Base-by-base conservation (phyloP, 2,329 filamentous ascomycete genomes). In the Fusarium sp. region DNA sequence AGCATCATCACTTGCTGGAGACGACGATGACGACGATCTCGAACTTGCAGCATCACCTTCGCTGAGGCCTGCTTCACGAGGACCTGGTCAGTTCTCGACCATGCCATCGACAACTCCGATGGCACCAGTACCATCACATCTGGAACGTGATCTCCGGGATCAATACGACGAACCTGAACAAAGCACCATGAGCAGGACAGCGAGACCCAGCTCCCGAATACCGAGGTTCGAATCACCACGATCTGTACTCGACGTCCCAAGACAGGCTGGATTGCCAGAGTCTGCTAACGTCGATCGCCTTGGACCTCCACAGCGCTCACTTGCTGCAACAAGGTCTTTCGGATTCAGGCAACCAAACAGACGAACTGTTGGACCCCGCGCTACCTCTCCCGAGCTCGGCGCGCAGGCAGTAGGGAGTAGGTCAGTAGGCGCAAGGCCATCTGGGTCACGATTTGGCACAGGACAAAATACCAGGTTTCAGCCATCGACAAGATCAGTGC, bases 21-120 rank as follows among this genome's bases (percentile, higher is more conserved):
- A 58, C 12, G 70, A 62, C 12, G 75, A 76, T 10, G 75, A 77
- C 10, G 65, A 76, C n/a, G 76, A 78, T 11, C 47, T 52, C 2
- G 70, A 66, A 11, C 36, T 73, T 13, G 63, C 54, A 10, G 55
- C 55, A 12, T 76, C 73, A 8, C 73, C 74, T 31, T 72, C 73
- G 6, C 62, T 72, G 27, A 66, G 71, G 28, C 62, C 61, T 30
- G 66, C 67, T 41, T 65, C 67, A n/a, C 62, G 70, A 23, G 72
- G 68, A 47, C 55, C 60, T n/a, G 62, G 65, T 7, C 56, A 71
- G 11, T 70, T 75, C 27, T 56, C 65, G 7, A 46, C 40, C n/a
- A 72, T 80, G 48, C 78, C 80, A 12, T 80, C 83, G 9, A 85
- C 82, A 4, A 85, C 83, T 6, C 83, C 83, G 4, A 77, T 78